Base-by-base conservation (phyloP, 169 alveolate species). In the Neospora caninum region DNA sequence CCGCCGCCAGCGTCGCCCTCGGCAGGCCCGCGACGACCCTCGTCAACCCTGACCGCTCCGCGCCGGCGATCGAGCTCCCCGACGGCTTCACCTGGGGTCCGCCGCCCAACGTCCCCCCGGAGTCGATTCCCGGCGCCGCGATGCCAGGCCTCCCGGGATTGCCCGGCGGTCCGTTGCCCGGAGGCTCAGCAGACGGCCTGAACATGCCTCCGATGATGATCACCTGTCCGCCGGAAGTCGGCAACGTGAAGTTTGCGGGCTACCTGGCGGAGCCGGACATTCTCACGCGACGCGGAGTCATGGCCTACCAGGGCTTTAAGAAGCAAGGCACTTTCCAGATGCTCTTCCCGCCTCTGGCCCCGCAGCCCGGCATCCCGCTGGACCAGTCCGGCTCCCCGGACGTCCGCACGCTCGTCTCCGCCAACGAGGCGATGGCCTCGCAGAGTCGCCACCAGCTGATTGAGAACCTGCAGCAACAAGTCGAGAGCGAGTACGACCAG, bases 201-300 rank as follows among this genome's bases (percentile, higher is more conserved):
- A 73, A 86, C 88, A 86, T 96, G 91, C 97, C 97, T 13, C 97
- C 97, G 22, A 88, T 96, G 45, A 96, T 96, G 96, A 83, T 96
- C 83, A 96, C 97, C 7, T 96, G 96, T 69, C 97, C 97, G n/a
- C 97, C 97, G 13, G 97, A 96, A 80, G 96, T 96, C 34, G 97
- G 97, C 39, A 82, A 91, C 34, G 97, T 96, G 64, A 93, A 96
- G n/a, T 96, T 96, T 49, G 80, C 97, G 16, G 95, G 95, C 53
- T 94, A 89, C 78, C 91, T 95, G 45, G 73, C 96, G 0, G 97
- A 96, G 42, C 97, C 97, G 20, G 97, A 96, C 73, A 96, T 96
- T 69, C 92, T 96, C 13, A 96, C 97, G 10, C 92, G 96, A 31
- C 93, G 95, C 29, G 97, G 97, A 20, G 97, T 96, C 31, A 93